phyloP scores from a whole-genome alignment of 352 stramenopile species.

The Phytophthora pistaciae region DNA sequence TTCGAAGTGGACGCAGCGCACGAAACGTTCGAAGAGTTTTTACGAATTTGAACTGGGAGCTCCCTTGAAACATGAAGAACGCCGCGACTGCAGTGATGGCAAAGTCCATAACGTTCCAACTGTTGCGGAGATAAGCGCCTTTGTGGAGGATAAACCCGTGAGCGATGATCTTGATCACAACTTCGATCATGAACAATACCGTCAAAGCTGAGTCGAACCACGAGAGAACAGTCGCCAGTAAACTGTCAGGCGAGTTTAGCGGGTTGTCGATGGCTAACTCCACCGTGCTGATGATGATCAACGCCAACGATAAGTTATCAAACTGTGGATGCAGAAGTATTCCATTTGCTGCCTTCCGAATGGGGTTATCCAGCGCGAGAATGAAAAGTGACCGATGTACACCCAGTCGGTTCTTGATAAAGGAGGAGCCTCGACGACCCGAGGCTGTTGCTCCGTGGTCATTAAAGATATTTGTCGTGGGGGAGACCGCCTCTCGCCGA shows the following conservation, averaged over 20 bases:
- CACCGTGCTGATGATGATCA: constrained; percentile 81
- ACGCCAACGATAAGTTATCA: constrained; percentile 75
- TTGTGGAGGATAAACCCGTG: constrained; percentile 76
- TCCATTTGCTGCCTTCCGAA: constrained; percentile 55
- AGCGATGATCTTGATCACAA: constrained; percentile 88
- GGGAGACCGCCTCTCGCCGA: constrained; percentile 25
- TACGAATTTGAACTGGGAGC: constrained; percentile 69
- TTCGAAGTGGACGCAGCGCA: constrained; percentile 84
- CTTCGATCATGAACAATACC: constrained; percentile 88
- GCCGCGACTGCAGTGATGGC: constrained; percentile 77
- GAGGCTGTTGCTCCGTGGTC: constrained; percentile 19
- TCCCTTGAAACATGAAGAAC: constrained; percentile 83
- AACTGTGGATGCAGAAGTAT: constrained; percentile 76
- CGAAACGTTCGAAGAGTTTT: constrained; percentile 81
- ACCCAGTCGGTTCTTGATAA: constrained; percentile 21
- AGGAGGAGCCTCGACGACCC: constrained; percentile 13
- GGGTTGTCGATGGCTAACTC: constrained; percentile 84
- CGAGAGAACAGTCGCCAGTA: constrained; percentile 61
- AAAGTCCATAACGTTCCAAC: constrained; percentile 94
- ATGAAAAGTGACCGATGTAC: constrained; percentile 52
- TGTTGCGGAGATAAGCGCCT: constrained; percentile 78
- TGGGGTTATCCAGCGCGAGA: constrained; percentile 53
- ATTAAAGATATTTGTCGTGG: constrained; percentile 45
- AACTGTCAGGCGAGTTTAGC: constrained; percentile 50
- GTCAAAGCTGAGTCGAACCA: constrained; percentile 77